phyloP scores from a whole-genome alignment of 2,329 filamentous ascomycete genomes.

The Verruconis gallopava region DNA sequence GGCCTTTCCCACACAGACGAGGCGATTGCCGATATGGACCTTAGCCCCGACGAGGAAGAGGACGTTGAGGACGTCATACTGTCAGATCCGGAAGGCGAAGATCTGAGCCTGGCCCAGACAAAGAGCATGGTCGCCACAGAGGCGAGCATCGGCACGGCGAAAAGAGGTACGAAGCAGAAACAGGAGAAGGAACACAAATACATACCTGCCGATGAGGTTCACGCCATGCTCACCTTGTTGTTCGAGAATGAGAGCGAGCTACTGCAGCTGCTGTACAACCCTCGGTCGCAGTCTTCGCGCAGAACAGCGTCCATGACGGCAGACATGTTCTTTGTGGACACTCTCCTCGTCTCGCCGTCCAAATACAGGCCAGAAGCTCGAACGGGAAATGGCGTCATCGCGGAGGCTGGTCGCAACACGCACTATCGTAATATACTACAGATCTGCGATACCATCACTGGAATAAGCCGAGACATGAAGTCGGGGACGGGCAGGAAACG shows the following conservation, averaged over 20 bases:
- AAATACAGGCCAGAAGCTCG: conserved; percentile 77
- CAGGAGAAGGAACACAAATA: conserved; percentile 45
- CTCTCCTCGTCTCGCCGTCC: conserved; percentile 81
- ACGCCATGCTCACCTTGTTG: conserved; percentile 61
- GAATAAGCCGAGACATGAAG: conserved; percentile 53
- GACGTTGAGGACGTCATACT: conserved; percentile 5
- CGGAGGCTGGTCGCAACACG: conserved; percentile 78
- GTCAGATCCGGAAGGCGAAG: conserved; percentile 6
- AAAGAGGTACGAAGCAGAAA: conserved; percentile 17
- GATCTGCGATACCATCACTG: conserved; percentile 57
- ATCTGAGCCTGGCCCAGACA: conserved; percentile 23
- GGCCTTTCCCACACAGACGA: conserved; percentile 43
- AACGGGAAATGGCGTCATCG: conserved; percentile 60
- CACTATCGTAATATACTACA: conserved; percentile 77
- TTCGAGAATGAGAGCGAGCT: conserved; percentile 84
- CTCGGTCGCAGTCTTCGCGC: conserved; percentile 48
- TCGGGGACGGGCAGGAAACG: conserved; percentile 35
- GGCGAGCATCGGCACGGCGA: conserved; percentile 19
- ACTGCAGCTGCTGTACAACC: conserved; percentile 71
- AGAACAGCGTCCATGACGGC: conserved; percentile 45
- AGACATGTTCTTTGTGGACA: conserved; percentile 90
- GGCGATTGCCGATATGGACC: conserved; percentile 50
- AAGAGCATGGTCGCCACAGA: conserved; percentile 34
- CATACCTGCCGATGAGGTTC: conserved; percentile 71
- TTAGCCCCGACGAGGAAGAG: conserved; percentile 17